These are phyloP conservation scores for Ilyonectria sp. DNA, from an alignment of 2,329 filamentous ascomycete species.

Conservation along the genomic window DNA sequence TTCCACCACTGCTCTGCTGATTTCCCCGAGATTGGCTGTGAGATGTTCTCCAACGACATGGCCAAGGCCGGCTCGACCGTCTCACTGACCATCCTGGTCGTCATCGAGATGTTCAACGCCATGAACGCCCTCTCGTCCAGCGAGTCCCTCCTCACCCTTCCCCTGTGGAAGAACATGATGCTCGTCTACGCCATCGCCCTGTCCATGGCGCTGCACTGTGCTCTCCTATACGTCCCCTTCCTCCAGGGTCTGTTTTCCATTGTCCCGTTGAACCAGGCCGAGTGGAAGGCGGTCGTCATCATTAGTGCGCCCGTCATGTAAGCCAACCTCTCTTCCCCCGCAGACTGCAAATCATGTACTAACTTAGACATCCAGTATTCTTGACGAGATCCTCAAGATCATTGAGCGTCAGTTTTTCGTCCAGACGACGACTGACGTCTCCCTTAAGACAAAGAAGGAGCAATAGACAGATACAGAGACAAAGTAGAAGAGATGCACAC, in stretches of 20 bases:
- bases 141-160: constrained; percentile 92
- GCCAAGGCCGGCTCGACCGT: constrained; percentile 93
- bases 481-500: constrained; percentile 37
- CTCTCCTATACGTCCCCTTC: constrained; percentile 91
- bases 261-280: constrained; percentile 84
- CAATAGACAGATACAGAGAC: constrained; percentile 55
- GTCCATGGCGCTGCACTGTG: constrained; percentile 96
- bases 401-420: constrained; percentile 79
- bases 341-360: constrained; percentile 30
- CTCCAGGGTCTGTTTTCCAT: constrained; percentile 93
- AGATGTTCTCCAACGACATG: constrained; percentile 90
- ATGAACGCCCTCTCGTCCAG: constrained; percentile 98
- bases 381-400: constrained; percentile 88
- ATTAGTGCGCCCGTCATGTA: constrained; percentile 95
- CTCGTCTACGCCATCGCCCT: constrained; percentile 94
- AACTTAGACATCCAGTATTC: constrained; percentile 66
- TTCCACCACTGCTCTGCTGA: constrained; percentile 93
- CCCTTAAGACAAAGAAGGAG: constrained; percentile 68
- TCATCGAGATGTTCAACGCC: constrained; percentile 99
- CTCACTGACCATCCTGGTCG: constrained; percentile 91
- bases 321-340: constrained; percentile 58
- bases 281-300: constrained; percentile 92
- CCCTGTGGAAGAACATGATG: constrained; percentile 99
- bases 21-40: constrained; percentile 91
- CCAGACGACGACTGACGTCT: constrained; percentile 60